phyloP scores from a whole-genome alignment of 495 filamentous ascomycete species.

The Neurospora discreta region DNA sequence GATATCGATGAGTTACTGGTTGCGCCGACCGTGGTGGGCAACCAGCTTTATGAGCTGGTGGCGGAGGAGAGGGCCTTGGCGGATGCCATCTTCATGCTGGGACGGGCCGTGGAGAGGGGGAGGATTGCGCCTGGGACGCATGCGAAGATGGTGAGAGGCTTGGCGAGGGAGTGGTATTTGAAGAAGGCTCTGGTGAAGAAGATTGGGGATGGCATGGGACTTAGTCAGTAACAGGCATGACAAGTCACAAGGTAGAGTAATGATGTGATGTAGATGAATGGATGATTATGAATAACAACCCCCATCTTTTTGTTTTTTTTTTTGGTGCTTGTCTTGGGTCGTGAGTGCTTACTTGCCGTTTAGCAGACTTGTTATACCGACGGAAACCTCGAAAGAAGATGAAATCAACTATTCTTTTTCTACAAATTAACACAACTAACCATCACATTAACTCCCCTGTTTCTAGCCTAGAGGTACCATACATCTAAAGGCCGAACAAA shows the following conservation, averaged over 20 bases:
- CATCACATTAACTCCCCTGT: not conserved
- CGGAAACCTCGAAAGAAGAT: not conserved
- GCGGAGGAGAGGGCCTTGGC: slow-evolving; percentile 76
- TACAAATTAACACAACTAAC: not conserved
- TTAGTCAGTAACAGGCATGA: slow-evolving; percentile 1
- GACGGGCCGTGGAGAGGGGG: slow-evolving; percentile 69
- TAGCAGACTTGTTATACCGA: not conserved
- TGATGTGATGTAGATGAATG: not conserved
- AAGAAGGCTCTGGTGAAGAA: slow-evolving; percentile 85
- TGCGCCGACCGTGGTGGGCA: slow-evolving; percentile 85
- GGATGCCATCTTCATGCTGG: slow-evolving; percentile 77
- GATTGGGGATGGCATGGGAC: slow-evolving; percentile 76
- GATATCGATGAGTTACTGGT: slow-evolving; percentile 81
- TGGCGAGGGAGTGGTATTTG: slow-evolving; percentile 82
- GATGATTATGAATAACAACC: not conserved
- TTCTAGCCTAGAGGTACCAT: not conserved
- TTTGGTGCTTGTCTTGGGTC: not conserved
- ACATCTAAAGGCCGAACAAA: not conserved
- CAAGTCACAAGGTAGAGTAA: not conserved
- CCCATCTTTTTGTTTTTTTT: not conserved
- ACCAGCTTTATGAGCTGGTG: slow-evolving; percentile 79
- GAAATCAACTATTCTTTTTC: not conserved
- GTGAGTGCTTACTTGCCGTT: not conserved
- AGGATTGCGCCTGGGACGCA: slow-evolving; percentile 72
- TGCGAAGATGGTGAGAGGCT: slow-evolving; percentile 66